Evolutionary conservation across 2,329 filamentous ascomycete genomes (phyloP), one percentile per base, ranked within the genome.

Genomic region (Rhinocladiella similis): DNA sequence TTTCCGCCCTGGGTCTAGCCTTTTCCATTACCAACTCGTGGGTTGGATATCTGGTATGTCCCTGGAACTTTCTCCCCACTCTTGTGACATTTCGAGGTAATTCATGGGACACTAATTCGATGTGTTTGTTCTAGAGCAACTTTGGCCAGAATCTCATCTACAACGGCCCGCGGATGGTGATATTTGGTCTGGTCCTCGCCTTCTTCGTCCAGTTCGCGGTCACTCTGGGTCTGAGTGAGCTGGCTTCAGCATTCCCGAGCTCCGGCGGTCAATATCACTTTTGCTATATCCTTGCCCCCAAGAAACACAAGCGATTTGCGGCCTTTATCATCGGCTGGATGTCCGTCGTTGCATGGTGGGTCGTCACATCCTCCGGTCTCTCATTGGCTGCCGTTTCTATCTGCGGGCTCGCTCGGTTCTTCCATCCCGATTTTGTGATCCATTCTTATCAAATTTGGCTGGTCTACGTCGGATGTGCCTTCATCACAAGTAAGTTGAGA

Each of bases 231-330:
- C 59, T 63, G 9, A 56, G 55, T 14, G 61, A 63, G 33, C 46
- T 63, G 43, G 59, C 59, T 42, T 59, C 59, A 3, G 50, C 53
- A 6, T 61, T 63, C 29, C 61, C 61, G 25, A 61, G 59, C 12
- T 47, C 61, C 33, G 61, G 61, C 4, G 67, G 68, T 13, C 66
- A 69, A 59, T 69, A 70, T 42, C 67, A 70, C 53, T 69, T 67
- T 48, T 63, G 62, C 9, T 70, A 65, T 35, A 66, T 69, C 18
- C 41, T 69, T 22, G 61, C 67, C 0, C 67, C 67, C 1, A 51
- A 54, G 7, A 41, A 47, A 9, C 50, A 54, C 16, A 67, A 61
- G 43, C 62, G 56, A 9, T 68, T 69, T 42, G 62, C 63, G 9
- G 66, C 67, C 10, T 69, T 65, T 36, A 45, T 56, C 5, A 57